Percentiles rank a stretch among this genome's conserved stretches.
Conservation (phyloP, 1,284 basidiomycete genomes). For the Pseudozyma thailandica region DNA sequence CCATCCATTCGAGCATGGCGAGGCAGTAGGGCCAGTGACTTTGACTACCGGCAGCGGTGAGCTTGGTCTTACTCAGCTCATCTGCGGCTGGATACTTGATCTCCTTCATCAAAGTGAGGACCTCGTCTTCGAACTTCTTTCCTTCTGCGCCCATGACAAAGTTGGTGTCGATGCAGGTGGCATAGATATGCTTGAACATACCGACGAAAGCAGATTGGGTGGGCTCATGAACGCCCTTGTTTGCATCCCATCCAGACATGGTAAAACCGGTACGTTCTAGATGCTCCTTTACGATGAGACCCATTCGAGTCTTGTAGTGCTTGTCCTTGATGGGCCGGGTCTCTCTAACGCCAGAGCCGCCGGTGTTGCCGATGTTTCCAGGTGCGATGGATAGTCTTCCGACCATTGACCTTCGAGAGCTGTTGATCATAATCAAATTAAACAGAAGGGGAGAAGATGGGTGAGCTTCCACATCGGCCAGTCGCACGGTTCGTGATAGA, state of each 20-base stretch:
- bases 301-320: conserved; percentile 58
- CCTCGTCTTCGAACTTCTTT: conserved; percentile 65
- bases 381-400: conserved; percentile 54
- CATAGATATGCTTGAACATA: conserved; percentile 66
- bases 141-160: conserved; percentile 59
- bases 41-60: conserved; percentile 63
- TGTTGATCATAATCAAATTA: no score
- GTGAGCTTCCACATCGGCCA: no score
- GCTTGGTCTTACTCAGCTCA: conserved; percentile 66
- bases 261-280: conserved; percentile 61
- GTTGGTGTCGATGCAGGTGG: conserved; percentile 58
- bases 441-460: background rate
- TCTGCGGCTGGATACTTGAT: conserved; percentile 65
- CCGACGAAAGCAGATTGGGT: conserved; percentile 63
- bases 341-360: conserved; percentile 36
- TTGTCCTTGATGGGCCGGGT: conserved; percentile 56
- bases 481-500: no score
- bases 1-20: conserved; percentile 67
- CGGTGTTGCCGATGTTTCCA: conserved; percentile 39
- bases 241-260: conserved; percentile 55
- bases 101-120: conserved; percentile 62
- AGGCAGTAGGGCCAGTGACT: conserved; percentile 66
- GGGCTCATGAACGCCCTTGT: conserved; percentile 63
- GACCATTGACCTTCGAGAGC: conserved; percentile 39
- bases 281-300: conserved; percentile 54